A percentile compares a stretch with the other conserved stretches of the same genome.
These are phyloP conservation scores for Peronosclerospora sorghi DNA, from an alignment of 352 stramenopile genomes.

Conservation along the genomic window DNA sequence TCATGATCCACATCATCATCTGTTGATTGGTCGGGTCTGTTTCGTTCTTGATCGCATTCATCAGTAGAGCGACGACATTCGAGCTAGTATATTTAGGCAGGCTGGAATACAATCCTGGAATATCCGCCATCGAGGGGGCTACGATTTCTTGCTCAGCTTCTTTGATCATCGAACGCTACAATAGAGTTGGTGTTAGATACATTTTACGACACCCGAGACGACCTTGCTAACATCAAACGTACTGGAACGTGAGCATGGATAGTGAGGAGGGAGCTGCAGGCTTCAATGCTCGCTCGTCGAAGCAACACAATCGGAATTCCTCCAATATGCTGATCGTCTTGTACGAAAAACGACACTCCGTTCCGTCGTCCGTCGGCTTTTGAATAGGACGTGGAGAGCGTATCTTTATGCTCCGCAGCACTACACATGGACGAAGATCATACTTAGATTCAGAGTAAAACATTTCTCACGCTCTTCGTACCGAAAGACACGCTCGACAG, in stretches of 20 bases:
- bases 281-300: conserved; percentile 64
- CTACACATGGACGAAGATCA: conserved; percentile 5
- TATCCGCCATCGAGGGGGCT: conserved; percentile 43
- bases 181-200: neutral
- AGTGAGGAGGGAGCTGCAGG: conserved; percentile 70
- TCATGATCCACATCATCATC: conserved; percentile 84
- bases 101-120: conserved; percentile 64
- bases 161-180: conserved; percentile 53
- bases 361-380: conserved; percentile 31
- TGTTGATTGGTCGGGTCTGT: conserved; percentile 80
- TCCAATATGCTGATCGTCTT: conserved; percentile 58
- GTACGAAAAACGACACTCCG: conserved; percentile 34
- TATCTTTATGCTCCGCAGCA: conserved; percentile 26
- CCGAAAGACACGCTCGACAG: conserved; percentile 60
- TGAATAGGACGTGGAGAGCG: conserved; percentile 15
- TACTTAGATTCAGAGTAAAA: neutral
- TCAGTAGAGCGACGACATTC: conserved; percentile 73
- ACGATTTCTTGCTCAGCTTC: conserved; percentile 69
- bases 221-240: neutral
- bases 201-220: neutral
- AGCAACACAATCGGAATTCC: conserved; percentile 67
- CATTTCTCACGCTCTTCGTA: neutral
- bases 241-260: conserved; percentile 64
- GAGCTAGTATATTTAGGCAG: conserved; percentile 79
- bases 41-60: conserved; percentile 75